Base-by-base conservation (phyloP, 73 alveolate genomes). In the Paramecium octaurelia region DNA sequence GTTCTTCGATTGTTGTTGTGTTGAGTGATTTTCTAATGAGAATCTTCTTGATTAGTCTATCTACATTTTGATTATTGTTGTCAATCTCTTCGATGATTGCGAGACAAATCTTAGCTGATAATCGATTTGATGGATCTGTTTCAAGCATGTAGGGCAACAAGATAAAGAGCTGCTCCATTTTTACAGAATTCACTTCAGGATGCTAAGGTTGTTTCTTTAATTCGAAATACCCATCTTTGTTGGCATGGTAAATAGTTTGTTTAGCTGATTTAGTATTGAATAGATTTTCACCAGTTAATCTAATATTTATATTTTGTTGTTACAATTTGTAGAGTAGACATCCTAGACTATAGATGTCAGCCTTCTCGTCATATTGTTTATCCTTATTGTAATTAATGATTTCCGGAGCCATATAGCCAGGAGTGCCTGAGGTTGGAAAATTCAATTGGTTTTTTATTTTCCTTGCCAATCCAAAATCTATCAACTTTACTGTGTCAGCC, bases 351-450 rank as follows among this genome's bases (percentile, higher is more conserved):
- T 80, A 80, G 27, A 80, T 46, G 48, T 80, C 91, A 23, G 91
- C 91, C 24, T 48, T 80, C 14, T 80, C 91, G 24, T 80, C 91
- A 21, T 80, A 80, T 11, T 20, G n/a, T 6, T 64, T 64, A 6
- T 64, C 91, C 27, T 91, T 91, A 69, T 91, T 76, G 12, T 54
- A 46, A 91, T 92, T 75, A 21, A 95, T 93, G 8, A 95, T 96
- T 80, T 95, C 97, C 3, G 97, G 97, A 10, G 97, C 97, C 97
- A 95, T 95, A 48, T 95, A 95, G 1, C 97, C 97, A n/a, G 97
- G 97, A 1, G 97, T 95, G 1, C 97, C 97, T 90, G 97, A 93
- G 34, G 97, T 95, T 12, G 86, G 92, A 58, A 59, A 59, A 16
- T 35, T 59, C 43, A 59, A 18, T 31, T 29, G 44, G 40, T 58